Base-by-base conservation (phyloP, 179 eudicot species). In the Corrigiola litoralis region DNA sequence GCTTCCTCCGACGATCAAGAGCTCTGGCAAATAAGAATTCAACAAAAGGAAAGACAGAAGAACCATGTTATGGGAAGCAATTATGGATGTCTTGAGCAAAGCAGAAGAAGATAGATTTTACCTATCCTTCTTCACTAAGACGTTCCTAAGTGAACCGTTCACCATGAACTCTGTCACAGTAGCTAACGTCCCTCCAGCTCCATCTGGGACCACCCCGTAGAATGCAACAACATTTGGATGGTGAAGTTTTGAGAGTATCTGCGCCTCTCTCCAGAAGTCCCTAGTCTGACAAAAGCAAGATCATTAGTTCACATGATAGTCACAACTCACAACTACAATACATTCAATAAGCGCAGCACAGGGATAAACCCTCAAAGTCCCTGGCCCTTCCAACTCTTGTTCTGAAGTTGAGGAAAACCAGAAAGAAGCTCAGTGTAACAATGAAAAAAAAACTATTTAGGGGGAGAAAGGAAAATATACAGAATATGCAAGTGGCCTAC, bases 231-330 rank as follows among this genome's bases (percentile, higher is more conserved):
- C 97, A 70, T 92, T 92, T 71, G 98, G 98, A 67, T 92, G 98
- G 63, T 92, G 98, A 67, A 92, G 95, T 74, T 84, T 86, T 44
- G 98, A 90, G 45, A 92, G 94, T 54, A 92, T 85, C 25, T 71
- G 89, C 12, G 98, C 97, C 79, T 92, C 98, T 76, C 95, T 80
- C 98, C 98, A 92, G 68, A 92, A 92, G 69, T 92, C 98, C 70
- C 81, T 74, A 45, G 85, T 78, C 98, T 92, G 79, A 58, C 48
- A 44, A 47, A 36, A 47, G 34, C 9, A 36, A 61, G 42, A 50
- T 18, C n/a, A 32, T 24, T 54, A 65, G 45, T 40, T 65, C 36
- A 65, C 42, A 8, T 28, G 36, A 53, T 45, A 29, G 54, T 13
- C 21, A 47, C 34, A n/a, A n/a, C n/a, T n/a, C n/a, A n/a, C n/a